Evolutionary conservation across 805 yeast genomes (phyloP), one percentile per base, ranked within the genome.

Genomic region (Hanseniaspora osmophila): DNA sequence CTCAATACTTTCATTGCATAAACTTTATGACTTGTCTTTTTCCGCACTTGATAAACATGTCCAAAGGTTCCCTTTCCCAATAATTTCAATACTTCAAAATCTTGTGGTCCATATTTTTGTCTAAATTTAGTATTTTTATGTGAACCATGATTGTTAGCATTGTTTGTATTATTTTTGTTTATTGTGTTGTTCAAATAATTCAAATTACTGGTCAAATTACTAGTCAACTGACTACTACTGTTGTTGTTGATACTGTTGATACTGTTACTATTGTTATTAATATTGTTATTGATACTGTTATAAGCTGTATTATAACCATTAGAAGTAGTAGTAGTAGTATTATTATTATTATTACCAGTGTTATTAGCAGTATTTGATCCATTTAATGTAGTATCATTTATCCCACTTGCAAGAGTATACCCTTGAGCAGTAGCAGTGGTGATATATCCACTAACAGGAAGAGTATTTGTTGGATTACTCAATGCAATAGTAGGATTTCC

Each of bases 1-100:
- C 94, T 83, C 45, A 92, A 74, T 29, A 90, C 94, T 66, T 92
- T 92, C 98, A 92, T 92, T 37, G 98, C 98, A 61, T 92, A 92
- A 48, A 92, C 82, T 55, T 96, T 76, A 48, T 77, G 75, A 7
- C 94, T 86, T 60, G 92, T 97, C 53, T 73, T 74, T 72, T 90
- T 92, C 51, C 82, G 78, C 40, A 92, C 98, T 67, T 92, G 98
- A 65, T 82, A 92, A 33, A 90, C 98, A 67, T 86, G 95, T 30
- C 98, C 98, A 69, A 90, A 90, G 1, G 97, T 92, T 45, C 98
- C 98, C 60, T 86, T 87, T 49, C 98, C 98, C 49, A 90, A 69
- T 44, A 90, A 69, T 57, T 96, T 73, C 55, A 92, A 74, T 15
- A 90, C 86, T 61, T 88, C 95, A 63, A 92, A 92, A 64, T 92